A percentile compares a stretch with the other conserved stretches of the same genome.
Evolutionary conservation across 2,329 filamentous ascomycete species (phyloP).

Genomic region (Aspergillus eucalypticola): DNA sequence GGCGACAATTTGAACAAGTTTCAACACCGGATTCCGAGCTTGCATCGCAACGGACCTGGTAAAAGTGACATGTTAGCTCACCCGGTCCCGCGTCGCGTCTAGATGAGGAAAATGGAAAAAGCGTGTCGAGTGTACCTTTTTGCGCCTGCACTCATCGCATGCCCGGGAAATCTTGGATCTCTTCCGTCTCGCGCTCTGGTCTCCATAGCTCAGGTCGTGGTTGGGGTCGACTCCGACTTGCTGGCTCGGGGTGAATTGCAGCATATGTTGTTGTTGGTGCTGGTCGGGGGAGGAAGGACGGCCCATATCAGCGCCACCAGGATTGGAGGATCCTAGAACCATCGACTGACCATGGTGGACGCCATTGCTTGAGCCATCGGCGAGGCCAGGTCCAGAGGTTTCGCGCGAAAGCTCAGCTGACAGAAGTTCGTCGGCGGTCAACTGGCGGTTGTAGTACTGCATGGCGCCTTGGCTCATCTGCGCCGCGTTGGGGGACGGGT

Average conservation of each 20-base stretch:
- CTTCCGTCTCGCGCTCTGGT: slow-evolving; percentile 69
- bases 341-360: slow-evolving; percentile 45
- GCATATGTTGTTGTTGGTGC: slow-evolving; percentile 43
- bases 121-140: slow-evolving; percentile 58
- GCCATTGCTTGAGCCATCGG: slow-evolving; percentile 40
- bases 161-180: slow-evolving; percentile 84
- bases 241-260: slow-evolving; percentile 46
- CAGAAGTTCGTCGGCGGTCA: slow-evolving; percentile 51
- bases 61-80: slow-evolving; percentile 22
- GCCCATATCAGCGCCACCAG: slow-evolving; percentile 38
- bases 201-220: slow-evolving; percentile 54
- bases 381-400: slow-evolving; percentile 47
- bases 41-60: slow-evolving; percentile 78
- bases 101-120: slow-evolving; percentile 12
- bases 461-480: slow-evolving; percentile 47
- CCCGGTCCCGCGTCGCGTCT: slow-evolving; percentile 15
- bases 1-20: slow-evolving; percentile 78
- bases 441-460: slow-evolving; percentile 47
- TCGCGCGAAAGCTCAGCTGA: slow-evolving; percentile 51
- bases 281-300: slow-evolving; percentile 41
- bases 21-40: slow-evolving; percentile 70
- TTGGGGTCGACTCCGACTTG: slow-evolving; percentile 49
- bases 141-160: slow-evolving; percentile 84
- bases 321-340: slow-evolving; percentile 41
- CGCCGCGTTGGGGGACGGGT: slow-evolving; percentile 46